Base-by-base conservation (phyloP, 2,329 filamentous ascomycete genomes). In the Colletotrichum plurivorum region DNA sequence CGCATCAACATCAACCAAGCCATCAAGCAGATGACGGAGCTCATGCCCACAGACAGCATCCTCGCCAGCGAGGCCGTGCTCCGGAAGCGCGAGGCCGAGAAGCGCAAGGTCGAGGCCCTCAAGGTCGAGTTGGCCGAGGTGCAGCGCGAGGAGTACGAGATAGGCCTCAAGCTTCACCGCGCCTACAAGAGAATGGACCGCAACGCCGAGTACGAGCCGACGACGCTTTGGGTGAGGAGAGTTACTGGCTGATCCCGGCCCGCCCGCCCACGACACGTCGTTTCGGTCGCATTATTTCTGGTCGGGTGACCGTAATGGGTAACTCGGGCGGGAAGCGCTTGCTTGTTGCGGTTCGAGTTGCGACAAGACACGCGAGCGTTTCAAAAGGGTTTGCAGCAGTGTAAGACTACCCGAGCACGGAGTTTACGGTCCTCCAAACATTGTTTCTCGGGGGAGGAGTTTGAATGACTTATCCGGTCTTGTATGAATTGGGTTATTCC, bases 111-210 rank as follows among this genome's bases (percentile, higher is more conserved):
- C 0, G 88, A 91, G 71, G 85, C 83, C 22, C 83, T 95, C 59
- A 87, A 87, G 67, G 80, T 81, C 58, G 92, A 95, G 77, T 84
- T 95, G 43, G 88, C 90, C 4, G 92, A 94, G 71, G 88, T 96
- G 27, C 88, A 89, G 78, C 86, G 90, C 71, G 90, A 95, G 78
- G 92, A 94, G 79, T 92, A 95, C 75, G 93, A 96, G 64, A 81
- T 95, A 49, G 93, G 93, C 1, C 81, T 96, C 74, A 91, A 90
- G 78, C 83, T 96, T 63, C 89, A 93, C 77, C 84, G 92, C 22
- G 91, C 92, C 10, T 92, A 93, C 80, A 95, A 94, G 82, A 87
- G 93, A 55, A 85, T 90, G 73, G 92, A 95, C 74, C 88, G 91
- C 71, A 87, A 92, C 60, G 86, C 85, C 2, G 84, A 85, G 41